These are phyloP conservation scores for Populus hybrid DNA, from an alignment of 441 rosid genomes.

Conservation along the genomic window DNA sequence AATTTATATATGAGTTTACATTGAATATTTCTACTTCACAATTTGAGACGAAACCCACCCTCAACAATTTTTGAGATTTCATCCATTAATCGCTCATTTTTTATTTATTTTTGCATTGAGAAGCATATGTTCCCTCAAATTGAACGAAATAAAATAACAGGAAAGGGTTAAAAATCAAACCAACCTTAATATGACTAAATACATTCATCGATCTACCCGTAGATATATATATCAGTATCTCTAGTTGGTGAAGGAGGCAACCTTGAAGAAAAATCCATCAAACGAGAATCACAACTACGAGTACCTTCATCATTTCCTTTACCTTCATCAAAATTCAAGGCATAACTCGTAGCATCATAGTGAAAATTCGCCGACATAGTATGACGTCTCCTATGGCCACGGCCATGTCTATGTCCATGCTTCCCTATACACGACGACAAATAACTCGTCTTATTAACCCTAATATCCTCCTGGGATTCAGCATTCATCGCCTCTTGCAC, in stretches of 20 bases:
- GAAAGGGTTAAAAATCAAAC: not conserved
- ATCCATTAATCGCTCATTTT: not conserved
- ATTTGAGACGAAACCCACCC: not conserved
- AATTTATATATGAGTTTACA: no score
- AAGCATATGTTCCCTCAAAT: not conserved
- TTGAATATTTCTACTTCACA: not conserved
- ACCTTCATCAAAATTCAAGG: slow-evolving; percentile 46
- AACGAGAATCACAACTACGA: not conserved
- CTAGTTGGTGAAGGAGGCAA: slow-evolving; percentile 34
- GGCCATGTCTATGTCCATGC: not conserved
- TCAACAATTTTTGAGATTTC: no score
- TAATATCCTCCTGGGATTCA: not conserved
- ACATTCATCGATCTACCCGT: not conserved
- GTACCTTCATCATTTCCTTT: not conserved
- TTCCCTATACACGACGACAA: slow-evolving; percentile 19
- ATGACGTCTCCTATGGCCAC: slow-evolving; percentile 26
- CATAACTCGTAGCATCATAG: slow-evolving; percentile 40
- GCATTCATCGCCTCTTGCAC: not conserved
- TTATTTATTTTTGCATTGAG: not conserved
- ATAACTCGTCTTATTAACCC: not conserved
- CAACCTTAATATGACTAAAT: not conserved
- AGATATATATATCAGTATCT: not conserved
- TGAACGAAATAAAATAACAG: not conserved
- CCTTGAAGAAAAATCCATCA: slow-evolving; percentile 35
- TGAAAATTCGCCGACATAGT: slow-evolving; percentile 23